phyloP scores from a whole-genome alignment of 2,329 filamentous ascomycete genomes.

The Proliferodiscus dingleyae region DNA sequence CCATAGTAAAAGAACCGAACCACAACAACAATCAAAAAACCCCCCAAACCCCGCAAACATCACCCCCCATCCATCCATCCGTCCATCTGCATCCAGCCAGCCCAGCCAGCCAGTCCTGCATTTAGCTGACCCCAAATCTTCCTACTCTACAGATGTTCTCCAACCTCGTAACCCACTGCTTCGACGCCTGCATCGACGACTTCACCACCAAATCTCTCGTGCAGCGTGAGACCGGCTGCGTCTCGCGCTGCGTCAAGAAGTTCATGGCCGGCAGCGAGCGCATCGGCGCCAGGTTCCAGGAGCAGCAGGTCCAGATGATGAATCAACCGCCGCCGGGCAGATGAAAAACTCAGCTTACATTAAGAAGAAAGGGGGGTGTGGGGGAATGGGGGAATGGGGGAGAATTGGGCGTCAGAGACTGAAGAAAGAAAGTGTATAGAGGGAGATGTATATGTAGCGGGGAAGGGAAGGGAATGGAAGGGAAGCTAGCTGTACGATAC shows the following conservation, averaged over 20 bases:
- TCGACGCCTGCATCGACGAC: slow-evolving; percentile 95
- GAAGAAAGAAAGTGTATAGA: neutral
- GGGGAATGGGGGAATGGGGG: neutral
- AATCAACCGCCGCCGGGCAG: slow-evolving; percentile 27
- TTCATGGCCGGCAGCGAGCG: slow-evolving; percentile 88
- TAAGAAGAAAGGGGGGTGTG: no score
- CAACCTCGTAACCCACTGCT: slow-evolving; percentile 81
- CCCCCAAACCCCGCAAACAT: no score
- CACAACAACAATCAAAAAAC: no score
- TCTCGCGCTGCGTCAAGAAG: slow-evolving; percentile 94
- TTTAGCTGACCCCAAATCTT: no score
- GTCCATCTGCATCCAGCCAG: no score
- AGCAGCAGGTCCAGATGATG: slow-evolving; percentile 59
- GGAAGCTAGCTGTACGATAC: no score
- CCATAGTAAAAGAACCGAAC: no score
- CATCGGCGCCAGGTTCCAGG: slow-evolving; percentile 83
- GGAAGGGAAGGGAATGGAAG: no score
- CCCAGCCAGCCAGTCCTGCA: no score
- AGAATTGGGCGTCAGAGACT: neutral
- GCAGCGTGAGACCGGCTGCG: slow-evolving; percentile 82
- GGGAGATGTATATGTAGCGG: neutral
- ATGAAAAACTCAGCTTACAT: slow-evolving; percentile 17
- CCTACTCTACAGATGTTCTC: slow-evolving; percentile 45
- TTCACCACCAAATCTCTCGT: slow-evolving; percentile 96
- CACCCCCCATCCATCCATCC: no score